Conservation (phyloP, 2,329 filamentous ascomycete genomes). For the Hymenoscyphus repandus region DNA sequence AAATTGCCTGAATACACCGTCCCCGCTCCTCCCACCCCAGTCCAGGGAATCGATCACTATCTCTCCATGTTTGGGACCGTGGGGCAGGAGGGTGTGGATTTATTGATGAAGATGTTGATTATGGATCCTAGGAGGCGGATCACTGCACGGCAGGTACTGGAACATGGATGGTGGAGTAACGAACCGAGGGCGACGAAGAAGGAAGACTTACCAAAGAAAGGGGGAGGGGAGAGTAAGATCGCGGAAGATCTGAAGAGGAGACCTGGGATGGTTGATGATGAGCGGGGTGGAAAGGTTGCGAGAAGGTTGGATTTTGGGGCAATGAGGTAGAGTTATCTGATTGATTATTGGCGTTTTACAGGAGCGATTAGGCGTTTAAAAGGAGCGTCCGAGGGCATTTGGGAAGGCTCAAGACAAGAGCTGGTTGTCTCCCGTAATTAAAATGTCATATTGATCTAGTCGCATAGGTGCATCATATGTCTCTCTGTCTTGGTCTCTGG, state of each 20-base stretch:
- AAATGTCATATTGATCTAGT: no score
- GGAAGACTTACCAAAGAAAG: constrained; percentile 74
- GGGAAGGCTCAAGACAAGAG: no score
- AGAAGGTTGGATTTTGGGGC: constrained; percentile 30
- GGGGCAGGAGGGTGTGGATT: constrained; percentile 76
- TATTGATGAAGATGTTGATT: constrained; percentile 78
- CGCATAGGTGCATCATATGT: no score
- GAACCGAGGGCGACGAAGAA: constrained; percentile 80
- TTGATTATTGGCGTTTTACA: no score
- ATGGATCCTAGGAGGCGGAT: constrained; percentile 84
- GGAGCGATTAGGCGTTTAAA: no score
- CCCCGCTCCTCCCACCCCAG: constrained; percentile 47
- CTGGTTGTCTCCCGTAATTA: no score
- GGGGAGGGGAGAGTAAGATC: constrained; percentile 67
- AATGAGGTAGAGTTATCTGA: no score
- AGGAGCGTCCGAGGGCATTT: no score
- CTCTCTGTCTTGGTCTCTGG: no score
- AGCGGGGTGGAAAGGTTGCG: constrained; percentile 56
- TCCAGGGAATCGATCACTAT: constrained; percentile 68
- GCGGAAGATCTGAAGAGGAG: constrained; percentile 76
- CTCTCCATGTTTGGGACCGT: constrained; percentile 72
- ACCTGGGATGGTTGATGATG: constrained; percentile 66
- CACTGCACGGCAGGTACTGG: constrained; percentile 70
- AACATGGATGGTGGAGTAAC: constrained; percentile 80
- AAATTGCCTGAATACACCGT: constrained; percentile 76